Percentiles rank a stretch among this genome's conserved stretches.
These are phyloP conservation scores for Microthyrium microscopicum DNA, from an alignment of 2,329 filamentous ascomycete genomes.

Conservation along the genomic window DNA sequence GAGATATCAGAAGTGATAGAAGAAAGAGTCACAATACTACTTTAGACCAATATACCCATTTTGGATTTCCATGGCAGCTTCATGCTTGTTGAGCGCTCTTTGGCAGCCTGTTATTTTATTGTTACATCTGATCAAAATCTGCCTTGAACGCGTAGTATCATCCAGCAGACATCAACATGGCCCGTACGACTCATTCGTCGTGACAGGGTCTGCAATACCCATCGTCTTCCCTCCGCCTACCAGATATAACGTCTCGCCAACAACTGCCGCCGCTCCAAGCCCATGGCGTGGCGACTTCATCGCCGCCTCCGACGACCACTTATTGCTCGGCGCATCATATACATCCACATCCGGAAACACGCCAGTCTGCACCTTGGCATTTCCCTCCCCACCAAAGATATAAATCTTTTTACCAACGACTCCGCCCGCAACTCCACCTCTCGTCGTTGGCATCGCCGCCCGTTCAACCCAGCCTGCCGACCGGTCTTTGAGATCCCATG, in stretches of 20 bases:
- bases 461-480: constrained; percentile 3
- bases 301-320: constrained; percentile 10
- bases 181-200: not conserved
- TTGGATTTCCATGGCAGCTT: too few species aligned
- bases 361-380: constrained; percentile 7
- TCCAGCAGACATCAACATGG: constrained; percentile 2
- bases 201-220: not conserved
- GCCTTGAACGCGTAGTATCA: too few species aligned
- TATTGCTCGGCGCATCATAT: constrained; percentile 11
- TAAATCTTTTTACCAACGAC: constrained; percentile 13
- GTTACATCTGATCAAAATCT: too few species aligned
- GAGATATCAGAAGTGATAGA: too few species aligned
- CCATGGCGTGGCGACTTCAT: constrained; percentile 16
- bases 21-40: too few species aligned
- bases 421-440: constrained; percentile 13
- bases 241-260: constrained; percentile 13
- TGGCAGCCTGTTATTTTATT: too few species aligned
- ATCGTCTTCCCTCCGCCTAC: constrained; percentile 13
- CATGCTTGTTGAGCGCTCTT: too few species aligned
- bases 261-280: constrained; percentile 11
- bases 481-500: constrained; percentile 13
- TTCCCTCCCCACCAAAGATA: constrained; percentile 16
- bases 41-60: too few species aligned
- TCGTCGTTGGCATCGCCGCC: constrained; percentile 13
- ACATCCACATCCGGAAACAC: constrained; percentile 10